Evolutionary conservation across 2,329 filamentous ascomycete genomes (phyloP), one percentile per base, ranked within the genome.

Genomic region (Talaromyces pinophilus): DNA sequence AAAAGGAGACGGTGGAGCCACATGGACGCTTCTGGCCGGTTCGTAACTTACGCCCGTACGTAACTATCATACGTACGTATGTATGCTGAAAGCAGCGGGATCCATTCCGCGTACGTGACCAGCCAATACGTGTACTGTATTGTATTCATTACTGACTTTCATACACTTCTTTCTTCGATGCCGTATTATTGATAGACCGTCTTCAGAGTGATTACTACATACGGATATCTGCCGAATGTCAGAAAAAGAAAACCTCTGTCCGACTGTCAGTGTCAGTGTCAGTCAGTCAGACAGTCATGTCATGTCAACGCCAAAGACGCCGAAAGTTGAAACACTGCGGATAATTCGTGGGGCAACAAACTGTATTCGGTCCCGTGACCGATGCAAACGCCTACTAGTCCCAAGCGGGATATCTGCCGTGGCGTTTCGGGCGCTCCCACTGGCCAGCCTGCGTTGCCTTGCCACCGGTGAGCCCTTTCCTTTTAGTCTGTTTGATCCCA

Each of bases 21-120:
- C 60, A 64, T 64, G 62, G 62, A 64, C 52, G 62, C 62, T 64
- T 64, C 62, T 64, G 62, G 62, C 62, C 62, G 57, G 38, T 28
- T 60, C 33, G 57, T 60, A 44, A 42, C 38, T 42, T 60, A 60
- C 57, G 19, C 19, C 19, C 35, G 57, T 59, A 25, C 25, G 25
- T 25, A 25, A 25, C 25, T 25, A 40, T 44, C 57, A 19, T 60
- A 59, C 57, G 22, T 8, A 44, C 57, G 38, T 25, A 22, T 38
- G 55, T 57, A 19, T 59, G 57, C 15, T 28, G 42, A 44, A 25
- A n/a, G 22, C 28, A 35, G 19, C 55, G 55, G 35, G 17, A 25
- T 17, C 57, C n/a, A 15, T 42, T 44, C 22, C 57, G 57, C 13
- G 57, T 60, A 60, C 38, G 57, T 60, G 38, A 60, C 38, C 11